These are phyloP conservation scores for Apiospora pterosperma DNA, from an alignment of 2,329 filamentous ascomycete genomes.

Conservation along the genomic window DNA sequence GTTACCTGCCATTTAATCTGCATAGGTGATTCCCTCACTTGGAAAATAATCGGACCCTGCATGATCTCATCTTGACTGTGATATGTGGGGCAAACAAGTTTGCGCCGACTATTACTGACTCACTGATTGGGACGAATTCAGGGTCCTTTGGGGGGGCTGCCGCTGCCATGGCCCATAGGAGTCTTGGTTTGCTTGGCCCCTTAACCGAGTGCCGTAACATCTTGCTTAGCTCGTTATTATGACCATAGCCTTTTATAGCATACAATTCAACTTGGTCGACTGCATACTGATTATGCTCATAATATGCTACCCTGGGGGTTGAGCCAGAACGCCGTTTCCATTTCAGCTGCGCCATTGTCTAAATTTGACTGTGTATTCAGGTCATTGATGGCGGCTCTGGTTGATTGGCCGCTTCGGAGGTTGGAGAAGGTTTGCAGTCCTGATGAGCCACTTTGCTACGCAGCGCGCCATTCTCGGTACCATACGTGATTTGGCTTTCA, in stretches of 20 bases:
- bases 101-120: neutral
- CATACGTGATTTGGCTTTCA: neutral
- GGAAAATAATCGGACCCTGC: neutral
- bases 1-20: neutral
- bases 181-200: neutral
- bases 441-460: neutral
- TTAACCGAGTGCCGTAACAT: neutral
- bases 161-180: neutral
- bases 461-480: neutral
- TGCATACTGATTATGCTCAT: neutral
- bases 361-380: neutral
- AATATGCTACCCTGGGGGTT: neutral
- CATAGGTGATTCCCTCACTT: neutral
- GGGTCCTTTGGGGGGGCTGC: neutral
- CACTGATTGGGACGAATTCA: neutral
- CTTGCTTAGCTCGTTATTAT: neutral
- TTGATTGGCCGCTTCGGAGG: neutral
- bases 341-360: neutral
- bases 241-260: neutral
- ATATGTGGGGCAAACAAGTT: neutral
- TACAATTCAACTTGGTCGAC: neutral
- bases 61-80: neutral
- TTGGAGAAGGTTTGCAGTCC: neutral
- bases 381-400: neutral
- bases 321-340: neutral